Evolutionary conservation across 306 rosid species (phyloP).

Genomic region (Begonia fuchsioides): DNA sequence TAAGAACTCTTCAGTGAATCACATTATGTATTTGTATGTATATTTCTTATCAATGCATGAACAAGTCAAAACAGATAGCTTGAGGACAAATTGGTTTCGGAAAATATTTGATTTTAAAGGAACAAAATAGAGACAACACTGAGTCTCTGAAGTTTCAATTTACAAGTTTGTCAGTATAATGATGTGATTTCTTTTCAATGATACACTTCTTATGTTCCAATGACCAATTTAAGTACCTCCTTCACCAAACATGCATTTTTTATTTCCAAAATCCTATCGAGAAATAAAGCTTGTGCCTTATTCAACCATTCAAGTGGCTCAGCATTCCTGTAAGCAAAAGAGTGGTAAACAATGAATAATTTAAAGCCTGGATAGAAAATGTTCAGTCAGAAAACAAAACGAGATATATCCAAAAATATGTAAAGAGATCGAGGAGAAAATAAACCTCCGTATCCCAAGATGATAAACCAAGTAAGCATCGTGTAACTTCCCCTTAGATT

Average conservation of each 20-base stretch:
- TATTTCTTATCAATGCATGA: no score
- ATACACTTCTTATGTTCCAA: not conserved
- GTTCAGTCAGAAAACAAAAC: not conserved
- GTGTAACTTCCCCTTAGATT: slow-evolving; percentile 39
- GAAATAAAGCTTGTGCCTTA: slow-evolving; percentile 50
- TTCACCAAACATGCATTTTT: slow-evolving; percentile 28
- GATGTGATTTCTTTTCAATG: no score
- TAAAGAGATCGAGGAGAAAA: slow-evolving; percentile 4
- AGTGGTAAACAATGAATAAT: slow-evolving; percentile 6
- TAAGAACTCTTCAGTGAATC: no score
- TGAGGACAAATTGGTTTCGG: no score
- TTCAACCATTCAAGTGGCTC: slow-evolving; percentile 58
- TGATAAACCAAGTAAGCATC: slow-evolving; percentile 56
- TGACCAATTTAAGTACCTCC: slow-evolving; percentile 22
- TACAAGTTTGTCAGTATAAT: no score
- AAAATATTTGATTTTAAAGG: no score
- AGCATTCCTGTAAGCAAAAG: slow-evolving; percentile 46
- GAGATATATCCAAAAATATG: slow-evolving; percentile 4
- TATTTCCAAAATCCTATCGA: slow-evolving; percentile 42
- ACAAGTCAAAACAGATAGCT: no score
- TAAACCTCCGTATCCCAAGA: slow-evolving; percentile 55
- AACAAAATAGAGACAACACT: no score
- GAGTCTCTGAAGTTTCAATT: no score
- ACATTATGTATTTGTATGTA: no score
- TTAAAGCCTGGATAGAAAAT: slow-evolving; percentile 8